phyloP scores from a whole-genome alignment of 305 asterid species.

The Fraxinus angustifolia region DNA sequence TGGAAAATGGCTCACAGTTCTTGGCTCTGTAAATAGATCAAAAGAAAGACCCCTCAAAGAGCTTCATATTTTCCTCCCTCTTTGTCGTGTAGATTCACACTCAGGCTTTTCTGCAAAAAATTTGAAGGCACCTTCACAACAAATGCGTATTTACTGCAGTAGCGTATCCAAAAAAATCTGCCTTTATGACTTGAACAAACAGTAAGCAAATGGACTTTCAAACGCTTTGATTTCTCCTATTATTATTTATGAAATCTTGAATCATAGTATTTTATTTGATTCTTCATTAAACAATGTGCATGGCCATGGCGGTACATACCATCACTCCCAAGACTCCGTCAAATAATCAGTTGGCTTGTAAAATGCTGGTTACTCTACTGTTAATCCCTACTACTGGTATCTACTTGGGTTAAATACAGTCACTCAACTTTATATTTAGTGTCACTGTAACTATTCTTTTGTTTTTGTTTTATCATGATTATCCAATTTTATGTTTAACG shows the following conservation, averaged over 20 bases:
- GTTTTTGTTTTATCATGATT: no score
- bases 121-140: slow-evolving; percentile 52
- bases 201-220: slow-evolving; percentile 39
- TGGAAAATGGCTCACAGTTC: slow-evolving; percentile 18
- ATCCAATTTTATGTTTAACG: no score
- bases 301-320: slow-evolving; percentile 33
- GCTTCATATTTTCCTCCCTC: slow-evolving; percentile 13
- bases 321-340: slow-evolving; percentile 25
- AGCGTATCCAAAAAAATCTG: slow-evolving; percentile 37
- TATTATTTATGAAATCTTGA: slow-evolving; percentile 22
- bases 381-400: slow-evolving; percentile 1
- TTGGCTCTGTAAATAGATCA: slow-evolving; percentile 18
- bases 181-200: slow-evolving; percentile 15
- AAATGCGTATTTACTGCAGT: slow-evolving; percentile 60
- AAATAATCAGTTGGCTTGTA: slow-evolving; percentile 37
- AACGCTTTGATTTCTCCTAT: slow-evolving; percentile 19
- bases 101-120: slow-evolving; percentile 34
- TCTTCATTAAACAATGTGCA: neutral
- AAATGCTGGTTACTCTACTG: slow-evolving; percentile 30
- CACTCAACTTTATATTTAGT: no score
- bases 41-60: slow-evolving; percentile 22
- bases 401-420: neutral
- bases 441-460: no score
- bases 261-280: slow-evolving; percentile 15
- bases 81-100: neutral